Percentiles rank a stretch among this genome's conserved stretches.
These are phyloP conservation scores for Aspergillus latus DNA, from an alignment of 2,329 filamentous ascomycete species.

Conservation along the genomic window DNA sequence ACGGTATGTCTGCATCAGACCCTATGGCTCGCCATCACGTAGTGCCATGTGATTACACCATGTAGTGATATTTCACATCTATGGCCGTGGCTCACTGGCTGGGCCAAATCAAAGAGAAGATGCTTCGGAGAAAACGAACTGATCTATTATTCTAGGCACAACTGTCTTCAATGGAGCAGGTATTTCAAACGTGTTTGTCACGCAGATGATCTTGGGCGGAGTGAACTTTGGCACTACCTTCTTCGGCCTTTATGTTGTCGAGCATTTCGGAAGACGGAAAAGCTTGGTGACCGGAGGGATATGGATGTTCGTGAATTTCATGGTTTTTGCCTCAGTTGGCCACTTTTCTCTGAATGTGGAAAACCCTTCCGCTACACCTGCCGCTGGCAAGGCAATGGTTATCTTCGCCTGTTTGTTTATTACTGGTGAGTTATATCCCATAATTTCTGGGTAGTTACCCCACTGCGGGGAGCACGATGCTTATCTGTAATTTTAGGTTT, in stretches of 20 bases:
- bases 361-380: constrained; percentile 44
- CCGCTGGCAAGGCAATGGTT: constrained; percentile 65
- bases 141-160: neutral
- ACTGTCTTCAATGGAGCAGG: constrained; percentile 61
- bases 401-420: constrained; percentile 72
- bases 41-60: too few relatives aligned
- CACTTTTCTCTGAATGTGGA: constrained; percentile 39
- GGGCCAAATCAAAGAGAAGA: too few relatives aligned
- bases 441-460: neutral
- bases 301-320: constrained; percentile 67
- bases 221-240: constrained; percentile 69
- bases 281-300: constrained; percentile 65
- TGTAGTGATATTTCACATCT: too few relatives aligned
- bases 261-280: constrained; percentile 66
- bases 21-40: neutral
- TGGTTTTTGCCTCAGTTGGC: constrained; percentile 64
- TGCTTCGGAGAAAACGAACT: too few relatives aligned
- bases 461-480: neutral
- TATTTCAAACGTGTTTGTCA: constrained; percentile 62
- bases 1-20: constrained; percentile 31
- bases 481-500: constrained; percentile 52
- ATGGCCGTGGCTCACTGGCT: too few relatives aligned
- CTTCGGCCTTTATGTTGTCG: constrained; percentile 66
- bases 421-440: constrained; percentile 43
- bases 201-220: constrained; percentile 63